Evolutionary conservation across 805 yeast species (phyloP).

Genomic region (Yarrowia sp.): DNA sequence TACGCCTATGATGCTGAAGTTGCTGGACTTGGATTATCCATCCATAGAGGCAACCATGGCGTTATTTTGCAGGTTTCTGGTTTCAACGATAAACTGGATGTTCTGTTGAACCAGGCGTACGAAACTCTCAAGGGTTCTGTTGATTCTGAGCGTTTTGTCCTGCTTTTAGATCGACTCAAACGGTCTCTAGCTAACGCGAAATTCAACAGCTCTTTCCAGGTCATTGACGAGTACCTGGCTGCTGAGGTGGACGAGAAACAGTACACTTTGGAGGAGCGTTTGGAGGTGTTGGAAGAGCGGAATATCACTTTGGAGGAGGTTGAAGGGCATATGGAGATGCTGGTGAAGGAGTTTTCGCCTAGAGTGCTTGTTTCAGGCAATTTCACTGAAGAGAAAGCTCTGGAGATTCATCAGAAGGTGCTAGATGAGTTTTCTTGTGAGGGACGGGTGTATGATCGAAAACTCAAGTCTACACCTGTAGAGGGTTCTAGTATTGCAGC

Average conservation of each 20-base stretch:
- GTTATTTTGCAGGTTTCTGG: neutral
- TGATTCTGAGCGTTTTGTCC: neutral
- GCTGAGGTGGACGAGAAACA: neutral
- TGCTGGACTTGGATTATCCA: neutral
- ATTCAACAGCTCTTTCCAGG: slow-evolving; percentile 2
- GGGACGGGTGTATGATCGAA: neutral
- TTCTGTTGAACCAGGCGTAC: neutral
- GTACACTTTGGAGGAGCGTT: slow-evolving; percentile 50
- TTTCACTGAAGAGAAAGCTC: neutral
- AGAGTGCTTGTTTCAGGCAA: neutral
- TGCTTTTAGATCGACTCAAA: neutral
- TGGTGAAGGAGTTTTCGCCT: neutral
- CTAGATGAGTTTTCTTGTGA: neutral
- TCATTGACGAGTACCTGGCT: neutral
- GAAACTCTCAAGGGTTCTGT: neutral
- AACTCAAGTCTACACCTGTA: neutral
- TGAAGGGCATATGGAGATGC: neutral
- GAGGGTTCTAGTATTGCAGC: neutral
- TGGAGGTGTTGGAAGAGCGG: slow-evolving; percentile 67
- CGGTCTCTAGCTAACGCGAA: neutral
- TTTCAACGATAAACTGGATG: slow-evolving; percentile 4
- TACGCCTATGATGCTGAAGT: neutral
- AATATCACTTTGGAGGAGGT: slow-evolving; percentile 5
- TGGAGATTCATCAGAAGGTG: neutral
- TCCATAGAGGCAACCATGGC: neutral